Base-by-base conservation (phyloP, 257 asterid genomes). In the Lantana camara region DNA sequence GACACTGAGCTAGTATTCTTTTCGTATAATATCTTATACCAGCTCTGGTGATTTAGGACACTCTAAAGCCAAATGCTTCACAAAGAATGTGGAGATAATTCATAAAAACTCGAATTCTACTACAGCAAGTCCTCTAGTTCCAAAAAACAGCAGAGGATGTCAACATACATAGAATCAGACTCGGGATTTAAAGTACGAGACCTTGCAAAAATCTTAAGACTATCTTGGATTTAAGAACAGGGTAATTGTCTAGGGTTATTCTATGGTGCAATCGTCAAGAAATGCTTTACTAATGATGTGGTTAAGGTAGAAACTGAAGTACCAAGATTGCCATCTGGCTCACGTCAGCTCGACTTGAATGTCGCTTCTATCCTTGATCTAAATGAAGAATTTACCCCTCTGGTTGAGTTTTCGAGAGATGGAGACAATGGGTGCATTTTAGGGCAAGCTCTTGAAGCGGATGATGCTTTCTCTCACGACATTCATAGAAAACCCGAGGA, bases 111-210 rank as follows among this genome's bases (percentile, higher is more conserved):
- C 74, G 32, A 65, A 58, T 60, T 57, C 78, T 14, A 57, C 45
- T 41, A 45, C 77, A 45, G 74, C 55, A 65, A 72, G 62, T 64
- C 71, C 77, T 82, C 81, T 38, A 66, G 78, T 49, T 70, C 86
- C 66, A 83, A 77, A 46, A 56, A 67, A 64, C 78, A 67, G 48
- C 71, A 41, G 55, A 56, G 71, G 64, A 74, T 72, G 44, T 70
- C 70, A 53, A 55, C 63, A 50, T 83, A 78, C 56, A 73, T 87
- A 49, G 90, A 83, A 75, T 80, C 82, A n/a, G 95, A 87, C 75
- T 85, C 88, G 2, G 88, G 95, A 17, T 90, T 90, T 77, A 87
- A 85, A 76, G 90, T 90, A 57, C 85, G 89, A 60, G 97, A 90
- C 81, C 96, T 90, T 44, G 95, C 90, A 14, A 85, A 83, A 79